Base-by-base conservation (phyloP, 2,329 filamentous ascomycete genomes). In the Pleoardoris graminearum region DNA sequence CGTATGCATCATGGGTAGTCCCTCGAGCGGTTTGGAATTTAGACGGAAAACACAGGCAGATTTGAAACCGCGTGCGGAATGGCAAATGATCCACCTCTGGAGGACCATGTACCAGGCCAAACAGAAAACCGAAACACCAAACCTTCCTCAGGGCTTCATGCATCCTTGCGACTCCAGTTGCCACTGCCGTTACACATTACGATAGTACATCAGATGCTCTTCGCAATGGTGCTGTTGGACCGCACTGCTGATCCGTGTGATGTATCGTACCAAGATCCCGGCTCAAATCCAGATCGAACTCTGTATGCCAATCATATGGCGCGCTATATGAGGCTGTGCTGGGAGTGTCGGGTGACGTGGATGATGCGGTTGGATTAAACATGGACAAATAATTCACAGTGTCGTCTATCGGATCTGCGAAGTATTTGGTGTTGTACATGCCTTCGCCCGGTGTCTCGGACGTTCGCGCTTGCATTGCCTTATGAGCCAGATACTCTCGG, bases 221-320 rank as follows among this genome's bases (percentile, higher is more conserved):
- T 32, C 30, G 36, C 7, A 37, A 8, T 7, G 44, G 16, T 7
- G 44, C 21, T 29, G 33, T 10, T 12, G 33, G n/a, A 37, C 21
- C 7, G 14, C 37, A 47, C 10, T 36, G 22, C 23, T 37, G 39
- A 38, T 54, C 57, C 6, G 38, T 17, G 14, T 58, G 55, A 17
- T 55, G 50, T 30, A 61, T 55, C 29, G 16, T 58, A 54, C 19
- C 54, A 48, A 33, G 60, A 50, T 33, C 54, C 27, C 21, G 41
- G 29, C 66, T 62, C 44, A 63, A 62, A 32, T 63, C 60, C 23
- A 71, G 43, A 22, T 60, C 62, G 41, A 71, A 72, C 47, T 72
- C 70, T 4, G 61, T 57, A 23, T 67, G 68, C 69, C 68, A 72
- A 39, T 72, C 67, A 22, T 59, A 55, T 7, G 65, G 65, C n/a